Base-by-base conservation (phyloP, 192 early-diverging fungal species). In the Podila epigama region DNA sequence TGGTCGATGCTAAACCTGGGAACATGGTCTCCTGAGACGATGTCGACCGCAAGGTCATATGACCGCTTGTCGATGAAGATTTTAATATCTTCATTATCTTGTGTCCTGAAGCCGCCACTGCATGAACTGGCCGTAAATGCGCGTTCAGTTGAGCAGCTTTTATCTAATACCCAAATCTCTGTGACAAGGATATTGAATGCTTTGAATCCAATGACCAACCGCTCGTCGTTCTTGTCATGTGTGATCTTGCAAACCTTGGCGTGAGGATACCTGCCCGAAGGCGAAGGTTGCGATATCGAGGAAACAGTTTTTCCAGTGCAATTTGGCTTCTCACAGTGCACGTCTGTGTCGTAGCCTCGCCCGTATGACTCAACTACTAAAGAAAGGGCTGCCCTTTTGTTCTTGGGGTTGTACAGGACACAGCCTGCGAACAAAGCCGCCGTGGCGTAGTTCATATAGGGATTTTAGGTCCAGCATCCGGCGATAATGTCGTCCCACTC, bases 91-190 rank as follows among this genome's bases (percentile, higher is more conserved):
- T 63, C 50, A 20, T 36, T 52, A 25, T 35, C 61, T 39, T 27
- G 34, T 48, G 53, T 33, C 18, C 16, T 48, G 35, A 63, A 53
- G 50, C 32, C 51, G 61, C 61, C 34, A 51, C 50, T 37, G 53
- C 61, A 63, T n/a, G n/a, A n/a, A n/a, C n/a, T n/a, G n/a, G n/a
- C n/a, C n/a, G n/a, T n/a, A 36, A 63, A 63, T 2, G 61, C 61
- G 31, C 61, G 61, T 20, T 36, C 50, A 8, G 48, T 52, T 13
- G 61, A 63, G 27, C 61, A 63, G 28, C 53, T 51, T n/a, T 34
- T 51, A 34, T 63, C 61, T 37, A 64, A 64, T 37, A n/a, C 51
- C 51, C 62, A 64, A 64, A 64, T 37, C 22, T 64, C 51, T 29
- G 62, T 64, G 62, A 40, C 4, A 54, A 64, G 51, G 62, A 64